These are phyloP conservation scores for Magnolia officinalis DNA, from an alignment of 164 flowering plant species.

Conservation along the genomic window DNA sequence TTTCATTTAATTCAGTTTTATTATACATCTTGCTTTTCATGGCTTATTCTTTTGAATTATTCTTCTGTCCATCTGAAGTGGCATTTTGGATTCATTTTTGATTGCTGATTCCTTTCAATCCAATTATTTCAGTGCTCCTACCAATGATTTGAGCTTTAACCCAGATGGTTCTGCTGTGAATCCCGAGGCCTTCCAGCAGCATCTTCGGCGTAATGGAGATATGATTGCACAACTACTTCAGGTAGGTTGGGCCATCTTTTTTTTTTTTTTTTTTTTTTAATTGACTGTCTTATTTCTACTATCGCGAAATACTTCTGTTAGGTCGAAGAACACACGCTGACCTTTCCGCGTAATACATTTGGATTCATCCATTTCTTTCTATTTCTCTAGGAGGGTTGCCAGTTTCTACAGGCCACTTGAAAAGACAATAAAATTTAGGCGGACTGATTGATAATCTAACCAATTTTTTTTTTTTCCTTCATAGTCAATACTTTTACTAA, in stretches of 20 bases:
- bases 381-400: background rate
- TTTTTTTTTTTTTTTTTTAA: background rate
- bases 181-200: conserved; percentile 87
- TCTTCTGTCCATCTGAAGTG: background rate
- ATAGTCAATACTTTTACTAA: background rate
- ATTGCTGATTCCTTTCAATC: background rate
- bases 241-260: conserved; percentile 32
- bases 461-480: background rate
- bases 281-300: background rate
- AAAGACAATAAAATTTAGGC: background rate
- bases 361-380: background rate
- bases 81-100: background rate
- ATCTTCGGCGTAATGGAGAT: conserved; percentile 63
- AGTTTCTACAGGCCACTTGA: background rate
- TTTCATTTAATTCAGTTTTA: background rate
- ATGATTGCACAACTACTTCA: conserved; percentile 76
- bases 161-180: conserved; percentile 95
- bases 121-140: conserved; percentile 45
- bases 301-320: background rate
- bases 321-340: background rate
- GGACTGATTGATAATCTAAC: background rate
- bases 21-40: background rate
- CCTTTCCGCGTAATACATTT: background rate
- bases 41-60: background rate
- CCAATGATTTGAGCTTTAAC: conserved; percentile 50